A percentile compares a stretch with the other conserved stretches of the same genome.
phyloP scores from a whole-genome alignment of 495 filamentous ascomycete species.

The Penicillium turbatum region DNA sequence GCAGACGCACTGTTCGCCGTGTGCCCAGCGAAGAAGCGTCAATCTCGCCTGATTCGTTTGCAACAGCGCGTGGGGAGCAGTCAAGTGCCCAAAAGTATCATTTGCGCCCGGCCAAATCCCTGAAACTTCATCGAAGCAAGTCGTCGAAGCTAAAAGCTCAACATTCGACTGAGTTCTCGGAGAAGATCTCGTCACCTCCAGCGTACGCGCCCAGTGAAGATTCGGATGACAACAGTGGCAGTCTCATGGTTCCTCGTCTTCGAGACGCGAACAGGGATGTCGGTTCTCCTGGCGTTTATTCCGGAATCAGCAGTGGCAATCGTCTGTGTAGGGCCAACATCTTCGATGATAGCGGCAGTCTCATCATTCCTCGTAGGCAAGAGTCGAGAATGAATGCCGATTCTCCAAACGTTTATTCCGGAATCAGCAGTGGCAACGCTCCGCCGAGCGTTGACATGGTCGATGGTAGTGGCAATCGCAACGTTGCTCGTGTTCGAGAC shows the following conservation, averaged over 20 bases:
- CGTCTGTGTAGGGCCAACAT: conserved; percentile 25
- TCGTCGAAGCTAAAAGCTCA: conserved; percentile 1
- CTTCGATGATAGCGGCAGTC: conserved; percentile 4
- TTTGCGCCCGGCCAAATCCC: not conserved
- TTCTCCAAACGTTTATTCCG: no score
- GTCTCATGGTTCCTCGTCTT: conserved; percentile 17
- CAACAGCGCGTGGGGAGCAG: conserved; percentile 24
- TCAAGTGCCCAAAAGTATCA: conserved; percentile 20
- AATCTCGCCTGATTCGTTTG: conserved; percentile 26
- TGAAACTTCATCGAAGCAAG: not conserved
- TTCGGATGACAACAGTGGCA: conserved; percentile 20
- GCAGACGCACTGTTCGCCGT: conserved; percentile 29
- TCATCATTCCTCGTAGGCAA: no score
- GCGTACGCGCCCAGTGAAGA: conserved; percentile 8
- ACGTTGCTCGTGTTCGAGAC: no score
- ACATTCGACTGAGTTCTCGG: not conserved
- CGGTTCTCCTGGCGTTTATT: conserved; percentile 50
- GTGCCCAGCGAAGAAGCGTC: conserved; percentile 36
- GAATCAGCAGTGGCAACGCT: no score
- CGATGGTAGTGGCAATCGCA: no score
- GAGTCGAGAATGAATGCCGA: no score
- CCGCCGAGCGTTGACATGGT: no score
- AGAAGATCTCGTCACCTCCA: not conserved
- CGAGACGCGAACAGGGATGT: not conserved
- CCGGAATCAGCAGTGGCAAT: conserved; percentile 47